Percentiles rank a stretch among this genome's conserved stretches.
Conservation (phyloP, 306 rosid genomes). For the Cercis canadensis region DNA sequence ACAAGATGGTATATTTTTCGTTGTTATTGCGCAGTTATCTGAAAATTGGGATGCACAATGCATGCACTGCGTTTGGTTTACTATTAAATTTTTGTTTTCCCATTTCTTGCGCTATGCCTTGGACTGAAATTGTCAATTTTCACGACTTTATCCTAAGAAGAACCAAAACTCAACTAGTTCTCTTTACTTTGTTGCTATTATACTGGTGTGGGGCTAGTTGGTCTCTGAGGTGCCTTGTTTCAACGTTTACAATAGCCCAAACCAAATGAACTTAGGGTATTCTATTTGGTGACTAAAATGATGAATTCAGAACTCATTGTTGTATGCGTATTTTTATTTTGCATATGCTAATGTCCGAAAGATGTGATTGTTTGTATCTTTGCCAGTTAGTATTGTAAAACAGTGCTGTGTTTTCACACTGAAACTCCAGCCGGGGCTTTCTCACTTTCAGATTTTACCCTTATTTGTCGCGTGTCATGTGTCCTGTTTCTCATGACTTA, state of each 20-base stretch:
- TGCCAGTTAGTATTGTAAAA: conserved; percentile 1
- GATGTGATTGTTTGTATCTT: not conserved
- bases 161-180: too few relatives aligned
- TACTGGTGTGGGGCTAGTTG: conserved; percentile 12
- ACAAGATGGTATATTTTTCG: conserved; percentile 61
- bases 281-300: not conserved
- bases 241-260: not conserved
- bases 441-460: conserved; percentile 24
- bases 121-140: not conserved
- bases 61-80: not conserved
- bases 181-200: too few relatives aligned
- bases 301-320: not conserved
- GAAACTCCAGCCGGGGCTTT: not conserved
- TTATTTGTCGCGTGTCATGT: not conserved
- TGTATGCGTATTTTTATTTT: not conserved
- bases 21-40: not conserved
- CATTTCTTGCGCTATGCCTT: not conserved
- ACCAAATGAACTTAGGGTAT: not conserved
- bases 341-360: not conserved
- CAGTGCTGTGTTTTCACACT: not conserved
- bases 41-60: too few relatives aligned
- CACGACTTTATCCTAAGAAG: too few relatives aligned
- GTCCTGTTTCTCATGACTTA: not conserved
- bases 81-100: not conserved
- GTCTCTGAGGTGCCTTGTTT: conserved; percentile 13